Percentiles rank a stretch among this genome's conserved stretches.
These are phyloP conservation scores for Fusarium protoensiforme DNA, from an alignment of 2,329 filamentous ascomycete species.

Conservation along the genomic window DNA sequence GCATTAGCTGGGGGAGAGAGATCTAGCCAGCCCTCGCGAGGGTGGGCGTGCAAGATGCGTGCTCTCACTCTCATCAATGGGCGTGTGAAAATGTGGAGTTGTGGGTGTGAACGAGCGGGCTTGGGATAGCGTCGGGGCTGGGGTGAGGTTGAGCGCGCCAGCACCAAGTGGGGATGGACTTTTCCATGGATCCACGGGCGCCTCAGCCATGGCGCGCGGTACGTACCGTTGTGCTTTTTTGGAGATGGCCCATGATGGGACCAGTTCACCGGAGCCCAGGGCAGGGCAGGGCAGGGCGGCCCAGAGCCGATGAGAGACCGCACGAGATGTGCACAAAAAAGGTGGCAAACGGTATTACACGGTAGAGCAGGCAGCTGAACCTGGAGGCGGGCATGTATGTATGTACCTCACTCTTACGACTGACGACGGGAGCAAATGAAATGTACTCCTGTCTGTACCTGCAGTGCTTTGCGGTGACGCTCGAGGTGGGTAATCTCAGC, in stretches of 20 bases:
- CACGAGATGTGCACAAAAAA: neutral
- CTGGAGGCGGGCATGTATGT: neutral
- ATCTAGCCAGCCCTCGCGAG: neutral
- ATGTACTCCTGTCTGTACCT: neutral
- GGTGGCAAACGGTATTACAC: neutral
- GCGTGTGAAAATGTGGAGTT: conserved; percentile 28
- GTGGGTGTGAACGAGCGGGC: conserved; percentile 23
- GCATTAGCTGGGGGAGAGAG: conserved; percentile 17
- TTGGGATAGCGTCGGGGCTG: conserved; percentile 32
- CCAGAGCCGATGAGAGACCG: neutral
- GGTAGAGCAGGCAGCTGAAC: neutral
- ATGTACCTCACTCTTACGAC: neutral
- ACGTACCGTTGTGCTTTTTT: conserved; percentile 15
- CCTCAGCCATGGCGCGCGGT: conserved; percentile 24
- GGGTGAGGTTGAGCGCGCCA: conserved; percentile 34
- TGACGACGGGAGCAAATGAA: neutral
- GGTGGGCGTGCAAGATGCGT: conserved; percentile 13
- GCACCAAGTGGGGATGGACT: conserved; percentile 20
- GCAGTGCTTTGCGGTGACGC: neutral
- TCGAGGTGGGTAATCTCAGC: conserved; percentile 3
- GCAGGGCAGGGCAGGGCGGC: neutral
- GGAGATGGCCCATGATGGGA: conserved; percentile 19
- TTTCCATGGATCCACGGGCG: neutral
- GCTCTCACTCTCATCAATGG: neutral
- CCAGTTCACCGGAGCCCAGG: conserved; percentile 19